Evolutionary conservation across 192 early-diverging fungal species (phyloP), one percentile per base, ranked within the genome.

Genomic region (Mycoemilia scoparia): DNA sequence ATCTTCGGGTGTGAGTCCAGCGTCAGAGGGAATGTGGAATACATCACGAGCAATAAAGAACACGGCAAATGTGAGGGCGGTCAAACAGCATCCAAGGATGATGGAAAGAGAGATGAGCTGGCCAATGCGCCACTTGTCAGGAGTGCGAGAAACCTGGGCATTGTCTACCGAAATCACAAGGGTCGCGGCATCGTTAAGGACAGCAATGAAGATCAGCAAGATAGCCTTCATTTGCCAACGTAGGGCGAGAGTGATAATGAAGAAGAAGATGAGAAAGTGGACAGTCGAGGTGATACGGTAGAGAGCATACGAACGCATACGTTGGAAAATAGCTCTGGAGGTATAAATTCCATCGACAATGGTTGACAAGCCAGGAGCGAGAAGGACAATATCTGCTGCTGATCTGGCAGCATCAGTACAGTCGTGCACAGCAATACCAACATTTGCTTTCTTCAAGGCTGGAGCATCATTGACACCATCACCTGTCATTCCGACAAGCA

Each of bases 381-480:
- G 70, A 34, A 96, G 67, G 18, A 96, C 88, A 54, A 96, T 96
- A 58, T 96, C 90, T 23, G 88, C 82, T 14, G 90, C 88, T 34
- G 81, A 87, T 29, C 86, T 73, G 35, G 90, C 90, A 40, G 87
- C 87, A 58, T 96, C 90, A 1, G 90, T 96, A 61, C 87, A 86
- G 38, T 83, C 85, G 30, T 87, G 74, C 31, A 96, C 86, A 27
- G 90, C 90, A 60, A 96, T 96, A 41, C 91, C 91, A 36, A 96
- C 87, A 51, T 92, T 82, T 38, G 87, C 87, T 70, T 92, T 92
- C 65, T 95, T 95, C 17, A 96, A 63, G 12, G 92, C 92, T 8
- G 92, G 92, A 10, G 92, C 92, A 57, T 96, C 92, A 54, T 96
- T 96, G 32, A 90, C 84, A 60, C 88, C 87, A 61, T 90, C 90